phyloP scores from a whole-genome alignment of 2,329 filamentous ascomycete genomes.

The Macroventuria anomochaeta region DNA sequence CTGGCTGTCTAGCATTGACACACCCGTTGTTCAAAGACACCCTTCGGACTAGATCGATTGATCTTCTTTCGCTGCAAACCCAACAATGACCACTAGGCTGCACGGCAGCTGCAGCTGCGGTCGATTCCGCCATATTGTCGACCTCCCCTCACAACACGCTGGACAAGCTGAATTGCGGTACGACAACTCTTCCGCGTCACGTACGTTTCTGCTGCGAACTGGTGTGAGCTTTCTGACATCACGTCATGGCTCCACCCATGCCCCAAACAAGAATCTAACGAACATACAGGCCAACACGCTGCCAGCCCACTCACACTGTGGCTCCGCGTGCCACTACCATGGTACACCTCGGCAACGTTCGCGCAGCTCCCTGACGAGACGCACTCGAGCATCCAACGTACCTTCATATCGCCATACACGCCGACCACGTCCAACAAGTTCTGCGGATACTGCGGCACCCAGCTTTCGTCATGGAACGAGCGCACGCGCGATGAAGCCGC shows the following conservation, averaged over 20 bases:
- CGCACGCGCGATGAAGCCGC: conserved; percentile 72
- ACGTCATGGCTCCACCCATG: conserved; percentile 20
- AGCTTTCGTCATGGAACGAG: conserved; percentile 84
- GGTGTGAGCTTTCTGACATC: conserved; percentile 2
- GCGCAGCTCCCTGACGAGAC: conserved; percentile 79
- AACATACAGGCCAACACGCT: conserved; percentile 63
- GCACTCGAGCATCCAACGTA: conserved; percentile 53
- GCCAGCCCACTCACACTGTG: conserved; percentile 79
- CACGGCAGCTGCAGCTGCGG: conserved; percentile 85
- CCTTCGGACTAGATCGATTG: neutral
- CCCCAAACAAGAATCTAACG: conserved; percentile 10
- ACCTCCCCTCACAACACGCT: conserved; percentile 68
- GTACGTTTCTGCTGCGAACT: conserved; percentile 62
- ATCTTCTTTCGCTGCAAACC: neutral
- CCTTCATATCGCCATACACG: conserved; percentile 49
- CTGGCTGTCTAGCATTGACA: neutral
- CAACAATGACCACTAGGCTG: conserved; percentile 56
- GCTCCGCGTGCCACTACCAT: conserved; percentile 79
- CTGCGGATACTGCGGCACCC: conserved; percentile 90
- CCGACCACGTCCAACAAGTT: conserved; percentile 68
- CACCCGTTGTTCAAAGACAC: neutral
- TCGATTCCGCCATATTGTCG: conserved; percentile 80
- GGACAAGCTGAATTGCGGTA: conserved; percentile 69
- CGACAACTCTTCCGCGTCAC: conserved; percentile 70
- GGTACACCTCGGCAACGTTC: conserved; percentile 78